Evolutionary conservation across 176 grass and related monocot species (phyloP).

Genomic region (Aegilops bicornis): DNA sequence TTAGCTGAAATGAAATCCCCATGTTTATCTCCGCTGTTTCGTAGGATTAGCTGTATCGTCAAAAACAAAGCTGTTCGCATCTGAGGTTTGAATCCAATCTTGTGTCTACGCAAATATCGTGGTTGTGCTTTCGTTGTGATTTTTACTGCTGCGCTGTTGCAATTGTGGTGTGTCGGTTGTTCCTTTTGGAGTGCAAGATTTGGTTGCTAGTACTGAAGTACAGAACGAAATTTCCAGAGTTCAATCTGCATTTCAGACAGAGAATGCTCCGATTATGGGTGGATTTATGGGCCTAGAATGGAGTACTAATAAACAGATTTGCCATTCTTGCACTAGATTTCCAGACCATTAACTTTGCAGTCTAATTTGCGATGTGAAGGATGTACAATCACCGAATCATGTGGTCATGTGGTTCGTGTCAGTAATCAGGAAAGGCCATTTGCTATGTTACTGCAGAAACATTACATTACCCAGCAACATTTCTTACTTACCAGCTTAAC

Average conservation of each 20-base stretch:
- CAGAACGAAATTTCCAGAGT: too few species aligned
- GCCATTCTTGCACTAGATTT: background rate
- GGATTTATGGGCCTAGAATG: too few species aligned
- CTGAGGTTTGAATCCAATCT: background rate
- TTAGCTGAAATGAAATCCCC: background rate
- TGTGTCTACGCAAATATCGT: background rate
- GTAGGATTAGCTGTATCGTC: background rate
- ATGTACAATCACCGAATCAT: background rate
- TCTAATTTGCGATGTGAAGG: background rate
- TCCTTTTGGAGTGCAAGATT: background rate
- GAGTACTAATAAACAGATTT: background rate
- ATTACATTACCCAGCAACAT: background rate
- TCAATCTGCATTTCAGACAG: background rate
- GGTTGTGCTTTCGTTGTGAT: background rate
- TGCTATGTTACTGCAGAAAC: background rate
- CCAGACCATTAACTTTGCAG: background rate
- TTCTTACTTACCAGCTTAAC: background rate
- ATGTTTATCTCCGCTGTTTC: slow-evolving; percentile 12
- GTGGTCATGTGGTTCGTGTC: background rate
- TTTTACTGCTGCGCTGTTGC: background rate
- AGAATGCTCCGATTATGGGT: background rate
- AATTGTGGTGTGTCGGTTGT: too few species aligned
- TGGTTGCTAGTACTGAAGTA: too few species aligned
- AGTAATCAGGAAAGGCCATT: background rate
- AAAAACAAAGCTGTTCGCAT: background rate